A percentile compares a stretch with the other conserved stretches of the same genome.
These are phyloP conservation scores for Xylaria cubensis DNA, from an alignment of 495 filamentous ascomycete genomes.

Conservation along the genomic window DNA sequence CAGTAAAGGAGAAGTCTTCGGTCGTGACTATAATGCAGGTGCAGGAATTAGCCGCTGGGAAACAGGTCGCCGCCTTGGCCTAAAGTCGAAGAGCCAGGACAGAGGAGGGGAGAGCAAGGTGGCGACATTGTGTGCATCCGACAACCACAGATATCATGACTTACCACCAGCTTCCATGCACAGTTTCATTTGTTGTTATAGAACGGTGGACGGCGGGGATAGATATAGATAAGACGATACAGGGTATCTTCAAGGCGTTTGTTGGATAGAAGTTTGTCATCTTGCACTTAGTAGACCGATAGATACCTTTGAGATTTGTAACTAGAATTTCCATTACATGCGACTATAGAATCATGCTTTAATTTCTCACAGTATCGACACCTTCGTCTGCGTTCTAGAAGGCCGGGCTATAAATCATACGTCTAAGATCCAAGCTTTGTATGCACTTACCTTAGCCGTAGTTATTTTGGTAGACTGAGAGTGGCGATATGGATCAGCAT, in stretches of 20 bases:
- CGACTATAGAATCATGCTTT: background rate
- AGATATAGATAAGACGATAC: background rate
- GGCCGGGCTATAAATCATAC: background rate
- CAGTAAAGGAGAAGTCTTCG: background rate
- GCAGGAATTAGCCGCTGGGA: background rate
- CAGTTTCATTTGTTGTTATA: background rate
- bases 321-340: background rate
- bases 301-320: conserved; percentile 2
- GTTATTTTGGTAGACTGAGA: background rate
- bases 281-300: conserved; percentile 1
- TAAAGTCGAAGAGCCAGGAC: background rate
- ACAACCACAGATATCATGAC: background rate
- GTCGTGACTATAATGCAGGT: background rate
- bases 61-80: background rate
- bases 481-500: background rate
- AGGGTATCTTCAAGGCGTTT: conserved; percentile 12
- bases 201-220: background rate
- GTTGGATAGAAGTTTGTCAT: background rate
- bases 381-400: background rate
- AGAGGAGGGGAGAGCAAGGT: background rate
- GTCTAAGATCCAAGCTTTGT: background rate
- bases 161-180: background rate
- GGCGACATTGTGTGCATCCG: background rate
- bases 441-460: background rate
- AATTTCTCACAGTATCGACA: background rate